A percentile compares a stretch with the other conserved stretches of the same genome.
Conservation (phyloP, 352 stramenopile genomes). For the Saprolegnia parasitica region DNA sequence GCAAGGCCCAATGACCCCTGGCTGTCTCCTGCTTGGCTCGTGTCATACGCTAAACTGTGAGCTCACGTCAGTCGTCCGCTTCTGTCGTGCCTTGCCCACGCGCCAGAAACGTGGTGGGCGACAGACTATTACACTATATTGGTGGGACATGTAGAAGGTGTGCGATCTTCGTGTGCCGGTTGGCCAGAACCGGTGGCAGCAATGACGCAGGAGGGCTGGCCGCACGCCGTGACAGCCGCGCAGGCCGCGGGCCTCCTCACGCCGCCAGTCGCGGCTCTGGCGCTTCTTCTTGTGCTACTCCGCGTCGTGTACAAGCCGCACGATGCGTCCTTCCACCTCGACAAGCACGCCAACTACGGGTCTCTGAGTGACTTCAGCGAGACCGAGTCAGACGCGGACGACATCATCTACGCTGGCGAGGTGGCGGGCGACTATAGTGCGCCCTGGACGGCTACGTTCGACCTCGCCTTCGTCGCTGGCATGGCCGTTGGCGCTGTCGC, state of each 20-base stretch:
- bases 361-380: constrained; percentile 5
- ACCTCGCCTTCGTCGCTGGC: constrained; percentile 59
- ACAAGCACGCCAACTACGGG: background rate
- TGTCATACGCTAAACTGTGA: no score
- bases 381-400: constrained; percentile 4
- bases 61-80: no score
- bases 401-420: constrained; percentile 40
- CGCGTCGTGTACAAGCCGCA: constrained; percentile 46
- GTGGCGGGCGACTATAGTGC: constrained; percentile 54
- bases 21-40: no score
- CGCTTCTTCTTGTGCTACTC: constrained; percentile 60
- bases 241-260: constrained; percentile 35
- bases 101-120: background rate
- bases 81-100: no score
- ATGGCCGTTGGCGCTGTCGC: constrained; percentile 48
- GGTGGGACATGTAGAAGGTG: background rate
- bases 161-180: background rate
- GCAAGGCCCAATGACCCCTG: no score
- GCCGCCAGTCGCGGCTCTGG: constrained; percentile 44
- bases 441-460: constrained; percentile 51
- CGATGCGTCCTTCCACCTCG: background rate
- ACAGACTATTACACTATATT: background rate
- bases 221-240: constrained; percentile 10
- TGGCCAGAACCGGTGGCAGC: background rate
- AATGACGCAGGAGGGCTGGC: constrained; percentile 1